Evolutionary conservation across 179 eudicot genomes (phyloP), one percentile per base, ranked within the genome.

Genomic region (Heliamphora pulchella): DNA sequence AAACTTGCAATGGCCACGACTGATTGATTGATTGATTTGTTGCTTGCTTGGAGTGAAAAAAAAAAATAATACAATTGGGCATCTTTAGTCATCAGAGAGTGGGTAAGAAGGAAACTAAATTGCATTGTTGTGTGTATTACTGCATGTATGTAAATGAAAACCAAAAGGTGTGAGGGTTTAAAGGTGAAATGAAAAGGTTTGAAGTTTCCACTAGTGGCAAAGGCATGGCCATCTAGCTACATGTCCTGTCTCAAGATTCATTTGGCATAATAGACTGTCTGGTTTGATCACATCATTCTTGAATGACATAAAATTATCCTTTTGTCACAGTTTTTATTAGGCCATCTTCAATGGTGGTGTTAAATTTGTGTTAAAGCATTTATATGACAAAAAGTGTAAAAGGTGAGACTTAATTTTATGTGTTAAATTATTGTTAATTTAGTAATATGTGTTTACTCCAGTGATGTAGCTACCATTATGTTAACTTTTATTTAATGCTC

Each of bases 31-130:
- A 7, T 20, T 46, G 43, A 8, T 43, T 76, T 41, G 54, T 48
- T 63, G 55, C 79, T 76, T 77, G 79, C 43, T 77, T 77, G n/a
- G 79, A 77, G 71, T 62, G 79, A 14, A 77, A 4, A 77, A 31
- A 17, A 3, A 31, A 0, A 31, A 31, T 3, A 9, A 48, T n/a
- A 20, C 10, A 22, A 48, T 47, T 46, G 4, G 57, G 18, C 14
- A 14, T 48, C 13, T 43, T 14, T 41, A 70, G 53, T 44, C 50
- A 15, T 44, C 54, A 46, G 31, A 6, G 13, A 14, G 53, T 39
- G 53, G 54, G 74, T 46, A 43, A 65, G 54, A 8, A 8, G 41
- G 57, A 71, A 48, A 71, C 20, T 46, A 31, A 31, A 31, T 71
- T 1, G 51, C n/a, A 39, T 43, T n/a, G 17, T 71, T 48, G 15